These are phyloP conservation scores for Exophiala dermatitidis DNA, from an alignment of 2,329 filamentous ascomycete species.

Conservation along the genomic window DNA sequence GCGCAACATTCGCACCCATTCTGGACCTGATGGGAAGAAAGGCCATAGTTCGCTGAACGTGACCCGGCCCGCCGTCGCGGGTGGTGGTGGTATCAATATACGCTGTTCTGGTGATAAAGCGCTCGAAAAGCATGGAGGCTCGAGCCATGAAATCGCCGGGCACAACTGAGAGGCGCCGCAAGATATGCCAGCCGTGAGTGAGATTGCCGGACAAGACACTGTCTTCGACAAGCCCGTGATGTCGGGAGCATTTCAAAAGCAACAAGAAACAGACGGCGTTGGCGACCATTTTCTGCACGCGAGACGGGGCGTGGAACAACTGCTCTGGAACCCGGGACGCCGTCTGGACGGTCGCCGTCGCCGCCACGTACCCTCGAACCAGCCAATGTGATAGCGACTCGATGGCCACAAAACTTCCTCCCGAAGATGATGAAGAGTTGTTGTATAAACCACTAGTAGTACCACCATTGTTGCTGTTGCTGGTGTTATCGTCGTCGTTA, in stretches of 20 bases:
- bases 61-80: too few relatives aligned
- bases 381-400: neutral
- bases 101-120: neutral
- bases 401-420: neutral
- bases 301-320: neutral
- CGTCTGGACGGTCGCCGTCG: neutral
- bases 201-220: neutral
- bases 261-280: neutral
- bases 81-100: too few relatives aligned
- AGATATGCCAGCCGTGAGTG: neutral
- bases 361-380: neutral
- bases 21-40: neutral
- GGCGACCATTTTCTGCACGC: neutral
- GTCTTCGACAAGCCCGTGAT: neutral
- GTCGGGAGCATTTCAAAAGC: neutral
- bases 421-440: neutral
- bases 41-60: neutral
- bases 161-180: neutral
- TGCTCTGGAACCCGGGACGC: neutral
- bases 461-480: neutral
- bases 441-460: too few relatives aligned
- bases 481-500: neutral
- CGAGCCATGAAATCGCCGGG: neutral
- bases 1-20: neutral
- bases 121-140: neutral